Base-by-base conservation (phyloP, 116 monocot species). In the Dioscorea cayenensis region DNA sequence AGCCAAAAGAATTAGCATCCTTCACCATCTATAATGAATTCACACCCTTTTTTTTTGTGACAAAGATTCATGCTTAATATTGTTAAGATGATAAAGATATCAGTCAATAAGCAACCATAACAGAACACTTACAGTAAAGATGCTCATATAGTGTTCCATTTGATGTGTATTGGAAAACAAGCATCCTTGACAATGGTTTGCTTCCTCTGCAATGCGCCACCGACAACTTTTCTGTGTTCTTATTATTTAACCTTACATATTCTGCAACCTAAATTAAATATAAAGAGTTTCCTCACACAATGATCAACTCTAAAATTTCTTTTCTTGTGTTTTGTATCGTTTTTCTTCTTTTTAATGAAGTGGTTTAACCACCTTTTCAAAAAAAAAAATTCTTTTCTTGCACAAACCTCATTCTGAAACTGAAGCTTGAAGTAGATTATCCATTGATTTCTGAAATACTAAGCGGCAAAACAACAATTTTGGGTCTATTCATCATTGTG, bases 71-170 rank as follows among this genome's bases (percentile, higher is more conserved):
- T 25, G 25, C 25, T 25, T 49, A 8, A 60, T 43, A 18, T 64
- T 66, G 14, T 66, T 70, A 5, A 78, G 38, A 28, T 66, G 17
- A 7, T 22, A 18, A 60, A 35, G 63, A 55, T 61, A 18, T 49
- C 69, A 71, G 21, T 60, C 13, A 2, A 61, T 7, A 61, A 61
- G 5, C 22, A 20, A 22, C 59, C 12, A 55, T 73, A 7, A 60
- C 29, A 17, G 32, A 16, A 16, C 49, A 38, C 97, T 88, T 76
- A 99, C 99, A 89, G 49, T 99, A 91, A 67, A 99, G 91, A 67
- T 94, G 87, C 80, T 99, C 99, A 77, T 87, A 91, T 28, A 94
- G 75, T 71, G 99, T 99, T 27, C 99, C 99, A 71, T 99, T 99
- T 62, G 94, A 87, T 71, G 91, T 91, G 76, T 99, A 99, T 64